Conservation (phyloP, 176 grass and related monocot genomes). For the barley (Hordeum vulgare) region DNA sequence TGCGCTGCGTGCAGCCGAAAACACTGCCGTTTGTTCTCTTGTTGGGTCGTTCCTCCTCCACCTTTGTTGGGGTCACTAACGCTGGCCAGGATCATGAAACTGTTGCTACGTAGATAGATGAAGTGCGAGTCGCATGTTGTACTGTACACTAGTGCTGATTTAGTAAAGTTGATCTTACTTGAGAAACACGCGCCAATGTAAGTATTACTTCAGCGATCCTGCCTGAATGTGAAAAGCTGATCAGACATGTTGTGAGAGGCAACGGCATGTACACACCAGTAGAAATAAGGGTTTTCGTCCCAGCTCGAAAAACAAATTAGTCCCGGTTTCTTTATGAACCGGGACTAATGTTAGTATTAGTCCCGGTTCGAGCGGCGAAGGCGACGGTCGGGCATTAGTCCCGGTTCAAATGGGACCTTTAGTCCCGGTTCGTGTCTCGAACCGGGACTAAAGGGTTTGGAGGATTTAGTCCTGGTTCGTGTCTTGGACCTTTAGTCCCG, state of each 20-base stretch:
- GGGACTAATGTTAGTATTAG: too few relatives aligned
- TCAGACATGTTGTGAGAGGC: neutral
- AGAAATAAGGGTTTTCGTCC: too few relatives aligned
- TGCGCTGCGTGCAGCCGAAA: neutral
- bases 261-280: too few relatives aligned
- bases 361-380: too few relatives aligned
- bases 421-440: too few relatives aligned
- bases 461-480: too few relatives aligned
- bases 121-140: neutral
- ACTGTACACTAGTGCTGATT: conserved; percentile 43
- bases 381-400: too few relatives aligned
- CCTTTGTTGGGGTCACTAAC: neutral
- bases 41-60: neutral
- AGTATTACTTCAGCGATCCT: neutral
- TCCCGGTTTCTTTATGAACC: too few relatives aligned
- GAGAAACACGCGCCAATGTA: neutral
- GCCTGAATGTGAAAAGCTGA: neutral
- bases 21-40: neutral
- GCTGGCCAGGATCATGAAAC: conserved; percentile 4
- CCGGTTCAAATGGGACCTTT: too few relatives aligned
- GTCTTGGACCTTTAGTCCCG: too few relatives aligned
- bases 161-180: conserved; percentile 12
- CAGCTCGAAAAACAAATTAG: too few relatives aligned
- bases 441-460: too few relatives aligned
- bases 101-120: conserved; percentile 10